These are phyloP conservation scores for Cyclotella atomus DNA, from an alignment of 108 stramenopile species.

Conservation along the genomic window DNA sequence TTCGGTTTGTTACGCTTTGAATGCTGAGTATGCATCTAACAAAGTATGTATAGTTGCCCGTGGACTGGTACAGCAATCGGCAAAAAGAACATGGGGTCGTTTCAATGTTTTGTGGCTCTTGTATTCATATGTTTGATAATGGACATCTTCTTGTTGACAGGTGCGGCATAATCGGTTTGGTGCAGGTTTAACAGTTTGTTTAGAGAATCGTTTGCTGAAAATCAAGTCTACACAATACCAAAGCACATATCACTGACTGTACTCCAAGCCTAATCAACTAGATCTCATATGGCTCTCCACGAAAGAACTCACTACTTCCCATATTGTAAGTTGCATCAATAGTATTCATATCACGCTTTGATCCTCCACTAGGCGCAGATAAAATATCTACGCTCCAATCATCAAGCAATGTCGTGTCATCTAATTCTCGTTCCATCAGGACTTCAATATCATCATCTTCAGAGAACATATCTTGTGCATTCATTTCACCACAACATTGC, in stretches of 20 bases:
- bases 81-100: slow-evolving; percentile 73
- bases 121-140: slow-evolving; percentile 71
- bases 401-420: background rate
- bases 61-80: slow-evolving; percentile 88
- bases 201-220: background rate
- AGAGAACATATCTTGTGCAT: background rate
- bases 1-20: background rate
- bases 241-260: background rate
- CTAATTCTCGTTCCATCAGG: background rate
- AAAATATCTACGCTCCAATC: background rate
- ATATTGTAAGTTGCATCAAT: background rate
- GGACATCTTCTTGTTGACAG: slow-evolving; percentile 50
- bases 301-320: background rate
- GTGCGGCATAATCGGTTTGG: background rate
- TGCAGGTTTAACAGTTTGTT: background rate
- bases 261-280: background rate
- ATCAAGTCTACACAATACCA: background rate
- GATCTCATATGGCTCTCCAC: background rate
- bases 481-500: background rate
- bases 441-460: background rate
- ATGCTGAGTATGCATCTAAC: background rate
- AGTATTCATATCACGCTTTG: background rate
- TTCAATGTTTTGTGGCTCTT: slow-evolving; percentile 73
- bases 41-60: slow-evolving; percentile 41
- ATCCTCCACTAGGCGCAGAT: background rate